Conservation (phyloP, 106 monocot species). For the Dioscorea dumetorum region DNA sequence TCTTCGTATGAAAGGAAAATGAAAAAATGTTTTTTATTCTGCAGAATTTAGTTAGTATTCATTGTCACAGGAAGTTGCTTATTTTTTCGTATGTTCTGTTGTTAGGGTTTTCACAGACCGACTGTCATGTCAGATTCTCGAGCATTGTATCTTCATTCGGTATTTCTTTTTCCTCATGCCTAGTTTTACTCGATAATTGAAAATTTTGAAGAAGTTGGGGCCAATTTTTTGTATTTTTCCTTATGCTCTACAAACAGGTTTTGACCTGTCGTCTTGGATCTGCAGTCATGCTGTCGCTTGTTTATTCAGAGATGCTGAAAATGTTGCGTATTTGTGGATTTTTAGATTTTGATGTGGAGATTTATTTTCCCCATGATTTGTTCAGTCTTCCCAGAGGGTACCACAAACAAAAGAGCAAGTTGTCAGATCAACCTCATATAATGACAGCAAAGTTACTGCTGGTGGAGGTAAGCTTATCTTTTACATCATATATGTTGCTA, state of each 20-base stretch:
- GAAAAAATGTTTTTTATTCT: no score
- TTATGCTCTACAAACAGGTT: slow-evolving; percentile 33
- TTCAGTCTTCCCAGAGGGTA: slow-evolving; percentile 53
- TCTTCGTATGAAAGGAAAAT: neutral
- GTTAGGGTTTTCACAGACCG: slow-evolving; percentile 47
- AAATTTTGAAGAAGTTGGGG: neutral
- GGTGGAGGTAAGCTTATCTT: slow-evolving; percentile 33
- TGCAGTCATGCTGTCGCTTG: slow-evolving; percentile 42
- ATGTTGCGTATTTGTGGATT: slow-evolving; percentile 32
- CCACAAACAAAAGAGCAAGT: slow-evolving; percentile 38
- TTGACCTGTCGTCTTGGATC: slow-evolving; percentile 59
- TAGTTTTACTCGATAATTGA: neutral
- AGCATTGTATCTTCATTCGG: slow-evolving; percentile 63
- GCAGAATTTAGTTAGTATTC: no score
- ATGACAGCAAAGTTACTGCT: slow-evolving; percentile 46
- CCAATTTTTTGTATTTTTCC: neutral
- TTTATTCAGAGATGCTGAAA: slow-evolving; percentile 67
- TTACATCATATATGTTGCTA: no score
- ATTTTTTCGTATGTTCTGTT: neutral
- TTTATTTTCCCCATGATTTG: slow-evolving; percentile 45
- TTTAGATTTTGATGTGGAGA: slow-evolving; percentile 60
- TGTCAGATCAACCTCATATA: slow-evolving; percentile 49
- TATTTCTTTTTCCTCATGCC: slow-evolving; percentile 7
- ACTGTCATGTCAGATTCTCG: slow-evolving; percentile 27
- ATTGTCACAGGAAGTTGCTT: no score